These are phyloP conservation scores for Fusarium staphyleae DNA, from an alignment of 2,329 filamentous ascomycete genomes.

Conservation along the genomic window DNA sequence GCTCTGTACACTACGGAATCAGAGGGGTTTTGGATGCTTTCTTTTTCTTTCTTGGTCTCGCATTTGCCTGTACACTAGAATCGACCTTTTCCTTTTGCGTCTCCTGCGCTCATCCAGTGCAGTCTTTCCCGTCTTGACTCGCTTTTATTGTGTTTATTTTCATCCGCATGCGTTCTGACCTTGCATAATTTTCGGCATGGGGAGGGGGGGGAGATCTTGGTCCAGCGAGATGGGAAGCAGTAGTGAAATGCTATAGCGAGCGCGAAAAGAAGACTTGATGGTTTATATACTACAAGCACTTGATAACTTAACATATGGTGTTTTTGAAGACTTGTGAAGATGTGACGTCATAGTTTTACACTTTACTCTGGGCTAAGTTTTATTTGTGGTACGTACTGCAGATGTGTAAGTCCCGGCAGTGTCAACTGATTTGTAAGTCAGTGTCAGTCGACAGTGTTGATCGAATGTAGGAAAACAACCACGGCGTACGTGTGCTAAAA, in stretches of 20 bases:
- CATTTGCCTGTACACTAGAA: constrained; percentile 38
- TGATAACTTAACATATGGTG: background rate
- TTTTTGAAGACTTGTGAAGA: background rate
- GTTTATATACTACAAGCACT: constrained; percentile 4
- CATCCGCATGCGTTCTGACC: constrained; percentile 23
- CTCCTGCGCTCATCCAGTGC: too few species aligned
- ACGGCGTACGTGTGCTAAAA: too few species aligned
- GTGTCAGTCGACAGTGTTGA: too few species aligned
- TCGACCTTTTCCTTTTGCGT: constrained; percentile 12
- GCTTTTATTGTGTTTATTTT: constrained; percentile 7
- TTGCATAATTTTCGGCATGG: constrained; percentile 33
- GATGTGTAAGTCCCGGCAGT: too few species aligned
- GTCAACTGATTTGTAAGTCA: too few species aligned
- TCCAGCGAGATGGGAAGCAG: background rate
- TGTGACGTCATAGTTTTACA: too few species aligned
- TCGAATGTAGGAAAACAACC: too few species aligned
- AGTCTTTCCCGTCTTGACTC: background rate
- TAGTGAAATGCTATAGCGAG: constrained; percentile 19
- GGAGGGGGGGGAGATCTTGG: background rate
- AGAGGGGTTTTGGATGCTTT: constrained; percentile 38
- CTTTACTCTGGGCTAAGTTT: too few species aligned
- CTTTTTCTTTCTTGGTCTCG: background rate
- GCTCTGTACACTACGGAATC: constrained; percentile 36
- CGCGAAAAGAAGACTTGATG: constrained; percentile 24
- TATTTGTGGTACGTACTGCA: too few species aligned